These are phyloP conservation scores for Malus hybrid DNA, from an alignment of 331 rosid genomes.

Conservation along the genomic window DNA sequence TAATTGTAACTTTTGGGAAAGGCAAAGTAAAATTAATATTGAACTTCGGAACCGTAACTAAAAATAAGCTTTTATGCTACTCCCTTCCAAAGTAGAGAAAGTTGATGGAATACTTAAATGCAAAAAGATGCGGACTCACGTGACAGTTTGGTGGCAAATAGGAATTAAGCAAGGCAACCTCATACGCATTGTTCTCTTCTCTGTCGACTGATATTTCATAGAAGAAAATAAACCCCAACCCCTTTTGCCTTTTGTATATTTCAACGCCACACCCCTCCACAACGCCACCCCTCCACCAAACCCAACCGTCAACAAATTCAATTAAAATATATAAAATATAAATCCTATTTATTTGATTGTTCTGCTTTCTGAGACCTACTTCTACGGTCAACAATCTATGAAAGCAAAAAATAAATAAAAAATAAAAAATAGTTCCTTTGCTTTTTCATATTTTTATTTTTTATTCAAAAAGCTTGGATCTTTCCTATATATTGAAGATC, in stretches of 20 bases:
- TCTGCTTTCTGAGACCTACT: background rate
- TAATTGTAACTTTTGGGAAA: fast-evolving
- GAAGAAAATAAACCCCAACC: too few relatives aligned
- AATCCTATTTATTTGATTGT: too few relatives aligned
- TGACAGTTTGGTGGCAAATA: background rate
- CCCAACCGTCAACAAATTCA: background rate
- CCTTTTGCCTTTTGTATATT: background rate
- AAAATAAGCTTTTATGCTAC: background rate
- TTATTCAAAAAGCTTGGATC: background rate
- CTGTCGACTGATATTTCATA: slow-evolving; percentile 8
- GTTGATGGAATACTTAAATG: slow-evolving; percentile 2
- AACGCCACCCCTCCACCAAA: slow-evolving; percentile 1
- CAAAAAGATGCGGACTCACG: slow-evolving; percentile 5
- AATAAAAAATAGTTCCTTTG: background rate
- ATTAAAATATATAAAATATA: background rate
- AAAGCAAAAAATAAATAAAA: background rate
- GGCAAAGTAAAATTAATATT: too few relatives aligned
- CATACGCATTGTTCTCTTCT: background rate
- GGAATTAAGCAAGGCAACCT: background rate
- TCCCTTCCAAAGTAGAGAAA: background rate
- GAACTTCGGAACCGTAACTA: too few relatives aligned
- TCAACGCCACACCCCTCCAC: slow-evolving; percentile 14
- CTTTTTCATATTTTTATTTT: background rate
- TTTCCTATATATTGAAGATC: background rate
- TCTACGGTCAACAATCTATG: background rate